Evolutionary conservation across 192 early-diverging fungal species (phyloP).

Genomic region (Gryganskiella cystojenkinii): DNA sequence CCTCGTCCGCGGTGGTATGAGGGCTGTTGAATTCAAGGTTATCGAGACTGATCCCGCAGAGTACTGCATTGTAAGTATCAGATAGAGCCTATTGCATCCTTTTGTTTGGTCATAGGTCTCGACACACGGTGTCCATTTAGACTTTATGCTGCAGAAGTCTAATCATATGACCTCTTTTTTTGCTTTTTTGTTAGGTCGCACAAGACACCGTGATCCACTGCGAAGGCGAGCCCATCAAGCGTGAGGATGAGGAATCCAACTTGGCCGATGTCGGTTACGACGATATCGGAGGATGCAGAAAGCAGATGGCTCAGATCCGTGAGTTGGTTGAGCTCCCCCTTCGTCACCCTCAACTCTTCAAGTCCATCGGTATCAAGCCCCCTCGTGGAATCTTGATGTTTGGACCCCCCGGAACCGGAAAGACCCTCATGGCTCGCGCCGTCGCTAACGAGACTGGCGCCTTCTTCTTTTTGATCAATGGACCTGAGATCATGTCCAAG

Average conservation of each 20-base stretch:
- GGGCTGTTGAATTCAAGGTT: conserved; percentile 99
- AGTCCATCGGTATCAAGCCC: conserved; percentile 99
- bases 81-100: not conserved
- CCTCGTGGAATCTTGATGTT: conserved; percentile 98
- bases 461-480: conserved; percentile 99
- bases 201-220: conserved; percentile 99
- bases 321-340: conserved; percentile 98
- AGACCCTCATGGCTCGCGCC: conserved; percentile 98
- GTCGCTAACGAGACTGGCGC: conserved; percentile 99
- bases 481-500: conserved; percentile 99
- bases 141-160: no score
- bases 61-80: conserved; percentile 91
- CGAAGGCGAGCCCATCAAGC: conserved; percentile 98
- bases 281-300: conserved; percentile 98
- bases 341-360: conserved; percentile 98
- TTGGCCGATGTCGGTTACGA: conserved; percentile 97
- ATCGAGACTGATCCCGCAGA: conserved; percentile 94
- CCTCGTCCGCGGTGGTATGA: conserved; percentile 95
- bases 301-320: conserved; percentile 99
- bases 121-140: no score
- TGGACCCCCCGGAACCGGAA: conserved; percentile 99
- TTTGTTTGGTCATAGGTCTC: no score
- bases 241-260: conserved; percentile 97
- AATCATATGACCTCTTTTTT: not conserved
- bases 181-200: conserved; percentile 79